Base-by-base conservation (phyloP, 306 rosid genomes). In the Boehmeria nivea region DNA sequence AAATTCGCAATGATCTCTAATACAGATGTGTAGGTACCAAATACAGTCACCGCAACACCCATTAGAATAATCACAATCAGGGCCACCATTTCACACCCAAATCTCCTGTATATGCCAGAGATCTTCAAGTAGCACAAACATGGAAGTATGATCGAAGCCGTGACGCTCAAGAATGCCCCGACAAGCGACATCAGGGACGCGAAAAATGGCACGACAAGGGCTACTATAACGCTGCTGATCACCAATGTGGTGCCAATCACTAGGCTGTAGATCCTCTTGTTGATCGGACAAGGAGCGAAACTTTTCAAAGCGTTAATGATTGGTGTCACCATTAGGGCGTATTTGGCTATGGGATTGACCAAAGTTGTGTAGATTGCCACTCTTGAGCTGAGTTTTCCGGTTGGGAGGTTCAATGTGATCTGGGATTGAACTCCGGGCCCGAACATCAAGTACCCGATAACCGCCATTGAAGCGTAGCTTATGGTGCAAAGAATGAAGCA, bases 401-500 rank as follows among this genome's bases (percentile, higher is more conserved):
- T 21, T 21, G 93, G 95, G 34, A 89, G 78, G 70, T 75, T 73
- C 39, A 85, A 52, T 9, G 95, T 89, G 56, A 89, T 52, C 43
- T 85, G 87, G 52, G 97, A 85, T 46, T 74, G 54, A 51, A 81
- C 80, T 0, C 51, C 15, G 31, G 86, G 12, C 26, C 89, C 91
- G 50, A 74, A 85, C 95, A 88, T 82, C 22, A 70, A 69, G 66
- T 83, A 88, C 8, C 97, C 93, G 6, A 78, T 56, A 15, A 68
- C 69, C 13, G 94, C 96, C 91, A 85, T 85, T 8, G 81, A 72
- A 19, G 94, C 91, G 57, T 88, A 83, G 13, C 81, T 55, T 2
- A 34, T 5, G 0, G 97, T 80, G 65, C 83, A 70, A 14, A 81
- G 13, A 45, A 69, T 2, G 50, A 85, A 88, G 70, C 97, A 82